Conservation (phyloP, 108 stramenopile genomes). For the Parietichytrium sp. region DNA sequence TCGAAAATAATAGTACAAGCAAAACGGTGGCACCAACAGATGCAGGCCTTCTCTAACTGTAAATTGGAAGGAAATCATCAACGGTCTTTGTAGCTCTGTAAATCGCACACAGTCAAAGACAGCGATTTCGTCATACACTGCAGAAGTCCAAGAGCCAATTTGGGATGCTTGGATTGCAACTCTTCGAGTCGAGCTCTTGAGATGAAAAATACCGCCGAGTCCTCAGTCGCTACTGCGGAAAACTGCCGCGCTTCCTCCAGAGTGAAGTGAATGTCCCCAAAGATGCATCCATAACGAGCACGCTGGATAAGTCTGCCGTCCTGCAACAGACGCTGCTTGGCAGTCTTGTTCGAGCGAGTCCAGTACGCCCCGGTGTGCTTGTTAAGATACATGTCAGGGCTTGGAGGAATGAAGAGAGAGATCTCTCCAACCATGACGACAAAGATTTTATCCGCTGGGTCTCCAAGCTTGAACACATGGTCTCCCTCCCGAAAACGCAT, state of each 20-base stretch:
- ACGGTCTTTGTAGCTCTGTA: constrained; percentile 8
- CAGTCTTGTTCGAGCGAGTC: not conserved
- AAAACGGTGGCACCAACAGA: not conserved
- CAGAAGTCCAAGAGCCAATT: not conserved
- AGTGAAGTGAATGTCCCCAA: constrained; percentile 26
- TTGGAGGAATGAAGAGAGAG: not conserved
- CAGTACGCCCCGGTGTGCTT: not conserved
- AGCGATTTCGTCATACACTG: constrained; percentile 18
- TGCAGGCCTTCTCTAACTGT: not conserved
- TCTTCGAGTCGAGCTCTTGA: not conserved
- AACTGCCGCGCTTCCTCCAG: constrained; percentile 19
- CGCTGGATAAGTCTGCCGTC: constrained; percentile 10
- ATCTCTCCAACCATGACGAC: not conserved
- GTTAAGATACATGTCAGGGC: constrained; percentile 3
- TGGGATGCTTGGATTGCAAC: not conserved
- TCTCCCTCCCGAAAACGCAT: constrained; percentile 15
- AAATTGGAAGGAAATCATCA: not conserved
- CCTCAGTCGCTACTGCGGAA: constrained; percentile 9
- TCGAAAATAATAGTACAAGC: not conserved
- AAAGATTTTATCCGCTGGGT: not conserved
- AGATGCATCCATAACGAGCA: constrained; percentile 30
- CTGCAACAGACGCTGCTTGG: constrained; percentile 15
- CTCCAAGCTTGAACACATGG: not conserved
- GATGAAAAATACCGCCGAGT: not conserved
- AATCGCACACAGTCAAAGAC: not conserved